A percentile compares a stretch with the other conserved stretches of the same genome.
Conservation (phyloP, 805 yeast genomes). For the Wickerhamiella domercqiae region DNA sequence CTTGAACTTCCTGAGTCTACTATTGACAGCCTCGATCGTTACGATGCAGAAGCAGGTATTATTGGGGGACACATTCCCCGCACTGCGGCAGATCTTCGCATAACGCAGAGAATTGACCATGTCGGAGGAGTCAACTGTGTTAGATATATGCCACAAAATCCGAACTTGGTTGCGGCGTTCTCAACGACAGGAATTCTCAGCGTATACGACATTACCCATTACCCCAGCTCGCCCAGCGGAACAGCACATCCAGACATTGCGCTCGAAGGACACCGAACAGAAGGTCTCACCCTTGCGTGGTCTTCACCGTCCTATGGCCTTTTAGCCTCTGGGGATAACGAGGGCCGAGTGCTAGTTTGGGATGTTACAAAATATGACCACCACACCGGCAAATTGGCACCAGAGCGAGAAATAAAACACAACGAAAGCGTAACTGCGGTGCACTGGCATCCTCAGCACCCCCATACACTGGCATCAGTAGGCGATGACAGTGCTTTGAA, state of each 20-base stretch:
- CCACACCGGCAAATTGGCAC: constrained; percentile 2
- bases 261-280: constrained; percentile 32
- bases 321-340: constrained; percentile 42
- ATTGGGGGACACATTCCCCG: constrained; percentile 20
- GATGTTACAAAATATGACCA: constrained; percentile 37
- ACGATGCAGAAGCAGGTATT: constrained; percentile 25
- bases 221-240: constrained; percentile 34
- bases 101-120: constrained; percentile 48
- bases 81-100: constrained; percentile 26
- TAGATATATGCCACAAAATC: constrained; percentile 70
- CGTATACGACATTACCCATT: constrained; percentile 74
- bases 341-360: constrained; percentile 51
- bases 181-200: constrained; percentile 50
- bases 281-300: constrained; percentile 57
- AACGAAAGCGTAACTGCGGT: constrained; percentile 44
- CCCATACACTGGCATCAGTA: constrained; percentile 43
- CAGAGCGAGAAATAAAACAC: neutral
- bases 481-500: constrained; percentile 38
- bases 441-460: constrained; percentile 52
- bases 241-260: constrained; percentile 36
- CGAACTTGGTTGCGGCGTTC: constrained; percentile 61
- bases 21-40: constrained; percentile 21
- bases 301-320: constrained; percentile 49
- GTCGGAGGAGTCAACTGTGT: constrained; percentile 61
- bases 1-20: constrained; percentile 20